A percentile compares a stretch with the other conserved stretches of the same genome.
phyloP scores from a whole-genome alignment of 2,329 filamentous ascomycete species.

The Tolypocladium inflatum region DNA sequence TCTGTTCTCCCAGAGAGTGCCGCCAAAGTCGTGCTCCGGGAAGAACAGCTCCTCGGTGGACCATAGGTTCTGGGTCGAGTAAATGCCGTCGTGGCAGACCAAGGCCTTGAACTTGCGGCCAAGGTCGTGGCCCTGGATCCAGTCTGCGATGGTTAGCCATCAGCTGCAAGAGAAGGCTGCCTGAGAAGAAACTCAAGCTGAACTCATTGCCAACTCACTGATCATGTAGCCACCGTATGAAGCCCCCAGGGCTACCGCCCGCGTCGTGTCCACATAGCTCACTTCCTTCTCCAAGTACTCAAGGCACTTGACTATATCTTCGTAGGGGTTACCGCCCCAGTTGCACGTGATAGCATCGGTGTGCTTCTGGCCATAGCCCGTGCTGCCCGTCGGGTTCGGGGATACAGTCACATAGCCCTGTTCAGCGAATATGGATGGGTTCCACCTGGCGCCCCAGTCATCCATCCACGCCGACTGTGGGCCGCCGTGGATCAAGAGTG shows the following conservation, averaged over 20 bases:
- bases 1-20: slow-evolving; percentile 51
- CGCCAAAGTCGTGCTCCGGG: slow-evolving; percentile 57
- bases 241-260: slow-evolving; percentile 65
- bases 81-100: slow-evolving; percentile 82
- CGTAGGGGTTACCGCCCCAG: slow-evolving; percentile 80
- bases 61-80: slow-evolving; percentile 59
- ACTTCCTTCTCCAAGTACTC: slow-evolving; percentile 61
- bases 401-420: slow-evolving; percentile 77
- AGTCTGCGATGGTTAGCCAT: slow-evolving; percentile 43
- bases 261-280: slow-evolving; percentile 56
- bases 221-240: slow-evolving; percentile 72
- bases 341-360: slow-evolving; percentile 67
- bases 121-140: slow-evolving; percentile 81
- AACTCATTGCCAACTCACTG: slow-evolving; percentile 31
- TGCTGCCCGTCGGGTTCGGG: slow-evolving; percentile 77
- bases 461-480: slow-evolving; percentile 71
- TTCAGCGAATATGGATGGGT: slow-evolving; percentile 76
- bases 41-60: slow-evolving; percentile 62
- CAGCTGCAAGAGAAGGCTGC: no score
- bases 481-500: slow-evolving; percentile 74
- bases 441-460: slow-evolving; percentile 76
- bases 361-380: slow-evolving; percentile 71
- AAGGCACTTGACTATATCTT: slow-evolving; percentile 71
- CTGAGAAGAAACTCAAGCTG: not conserved
- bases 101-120: slow-evolving; percentile 80